Conservation (phyloP, 768 basidiomycete species). For the Tricholoma sp. region DNA sequence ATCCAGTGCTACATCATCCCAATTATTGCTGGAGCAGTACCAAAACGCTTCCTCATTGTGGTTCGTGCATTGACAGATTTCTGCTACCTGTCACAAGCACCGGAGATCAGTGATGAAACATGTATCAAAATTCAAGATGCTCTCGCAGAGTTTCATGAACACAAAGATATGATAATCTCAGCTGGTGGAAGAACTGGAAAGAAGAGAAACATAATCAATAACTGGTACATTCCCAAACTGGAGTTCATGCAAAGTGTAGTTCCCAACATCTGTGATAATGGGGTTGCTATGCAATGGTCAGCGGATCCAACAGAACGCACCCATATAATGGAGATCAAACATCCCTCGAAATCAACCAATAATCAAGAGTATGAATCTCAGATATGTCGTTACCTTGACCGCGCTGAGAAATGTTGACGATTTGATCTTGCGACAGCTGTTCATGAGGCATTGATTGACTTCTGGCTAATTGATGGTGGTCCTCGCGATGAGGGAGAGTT, state of each 20-base stretch:
- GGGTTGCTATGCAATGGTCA: slow-evolving; percentile 29
- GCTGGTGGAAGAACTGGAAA: slow-evolving; percentile 15
- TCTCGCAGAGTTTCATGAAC: slow-evolving; percentile 25
- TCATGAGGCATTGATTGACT: slow-evolving; percentile 3
- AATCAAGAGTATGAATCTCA: slow-evolving; percentile 29
- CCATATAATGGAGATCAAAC: slow-evolving; percentile 28
- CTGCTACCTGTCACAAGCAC: slow-evolving; percentile 21
- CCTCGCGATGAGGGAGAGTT: not conserved
- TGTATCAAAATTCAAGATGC: slow-evolving; percentile 14
- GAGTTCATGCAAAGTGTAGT: slow-evolving; percentile 28
- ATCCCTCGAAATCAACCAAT: slow-evolving; percentile 25
- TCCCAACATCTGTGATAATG: slow-evolving; percentile 21
- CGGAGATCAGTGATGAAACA: slow-evolving; percentile 16
- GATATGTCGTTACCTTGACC: slow-evolving; percentile 28
- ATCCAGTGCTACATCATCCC: slow-evolving; percentile 29
- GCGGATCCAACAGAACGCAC: slow-evolving; percentile 29
- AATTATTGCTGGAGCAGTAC: slow-evolving; percentile 28
- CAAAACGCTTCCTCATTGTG: slow-evolving; percentile 23
- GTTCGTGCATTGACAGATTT: slow-evolving; percentile 19
- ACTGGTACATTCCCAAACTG: slow-evolving; percentile 42
- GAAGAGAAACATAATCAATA: slow-evolving; percentile 18
- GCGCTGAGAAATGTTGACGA: slow-evolving; percentile 19
- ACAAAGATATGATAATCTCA: slow-evolving; percentile 29
- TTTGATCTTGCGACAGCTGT: slow-evolving; percentile 11
- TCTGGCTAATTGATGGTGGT: not conserved